Percentiles rank a stretch among this genome's conserved stretches.
Conservation (phyloP, 352 stramenopile species). For the Globisporangium mamillatum region DNA sequence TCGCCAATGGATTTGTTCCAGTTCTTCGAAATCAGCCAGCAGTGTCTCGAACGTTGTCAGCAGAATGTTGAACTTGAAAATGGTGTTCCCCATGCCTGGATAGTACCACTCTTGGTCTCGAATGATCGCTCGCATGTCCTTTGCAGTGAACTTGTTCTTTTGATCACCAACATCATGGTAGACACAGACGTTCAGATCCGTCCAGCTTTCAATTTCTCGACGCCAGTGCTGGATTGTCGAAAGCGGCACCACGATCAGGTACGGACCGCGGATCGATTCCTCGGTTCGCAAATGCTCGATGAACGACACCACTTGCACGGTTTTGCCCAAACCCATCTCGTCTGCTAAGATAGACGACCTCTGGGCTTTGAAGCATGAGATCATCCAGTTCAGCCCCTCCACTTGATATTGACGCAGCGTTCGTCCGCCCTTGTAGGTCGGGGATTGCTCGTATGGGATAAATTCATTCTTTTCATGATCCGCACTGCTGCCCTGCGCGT, state of each 20-base stretch:
- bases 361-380: conserved; percentile 84
- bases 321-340: conserved; percentile 94
- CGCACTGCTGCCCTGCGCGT: conserved; percentile 14
- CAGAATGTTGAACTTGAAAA: conserved; percentile 88
- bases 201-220: conserved; percentile 90
- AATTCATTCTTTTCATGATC: conserved; percentile 58
- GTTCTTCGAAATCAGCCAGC: conserved; percentile 80
- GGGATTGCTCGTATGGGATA: conserved; percentile 87
- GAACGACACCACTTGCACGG: conserved; percentile 94
- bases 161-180: conserved; percentile 95
- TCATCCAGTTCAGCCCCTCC: conserved; percentile 89
- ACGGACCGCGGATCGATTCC: conserved; percentile 81
- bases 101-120: conserved; percentile 89
- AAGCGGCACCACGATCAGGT: conserved; percentile 83
- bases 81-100: conserved; percentile 85
- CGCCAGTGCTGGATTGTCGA: conserved; percentile 89
- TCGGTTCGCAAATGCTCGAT: conserved; percentile 86
- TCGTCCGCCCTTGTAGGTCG: conserved; percentile 83
- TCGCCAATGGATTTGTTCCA: conserved; percentile 85
- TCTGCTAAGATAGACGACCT: conserved; percentile 88
- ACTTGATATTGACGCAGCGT: conserved; percentile 84
- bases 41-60: conserved; percentile 85
- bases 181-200: conserved; percentile 98
- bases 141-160: conserved; percentile 76
- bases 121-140: conserved; percentile 85